Evolutionary conservation across 2,329 filamentous ascomycete species (phyloP).

Genomic region (Botryosphaeria dothidea): DNA sequence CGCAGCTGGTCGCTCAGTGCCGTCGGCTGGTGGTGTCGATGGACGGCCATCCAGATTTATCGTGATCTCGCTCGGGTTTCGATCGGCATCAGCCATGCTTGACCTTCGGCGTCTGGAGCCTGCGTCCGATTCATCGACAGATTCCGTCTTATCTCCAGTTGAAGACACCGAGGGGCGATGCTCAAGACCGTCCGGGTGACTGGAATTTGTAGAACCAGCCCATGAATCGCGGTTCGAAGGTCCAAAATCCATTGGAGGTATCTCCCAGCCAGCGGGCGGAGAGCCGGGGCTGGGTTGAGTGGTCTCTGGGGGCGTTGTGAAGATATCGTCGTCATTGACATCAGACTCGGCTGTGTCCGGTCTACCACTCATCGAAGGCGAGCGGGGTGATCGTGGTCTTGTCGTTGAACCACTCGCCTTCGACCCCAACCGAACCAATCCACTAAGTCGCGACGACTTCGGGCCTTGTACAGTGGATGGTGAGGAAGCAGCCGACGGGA

Average conservation of each 20-base stretch:
- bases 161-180: conserved; percentile 33
- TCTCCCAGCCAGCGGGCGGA: conserved; percentile 30
- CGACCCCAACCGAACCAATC: conserved; percentile 36
- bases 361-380: conserved; percentile 31
- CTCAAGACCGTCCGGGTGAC: conserved; percentile 29
- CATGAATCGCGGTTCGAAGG: conserved; percentile 22
- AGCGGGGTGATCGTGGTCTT: conserved; percentile 32
- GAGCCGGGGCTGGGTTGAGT: conserved; percentile 38
- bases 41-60: conserved; percentile 19
- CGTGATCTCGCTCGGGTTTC: not conserved
- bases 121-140: conserved; percentile 34
- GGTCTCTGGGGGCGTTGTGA: conserved; percentile 48
- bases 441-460: conserved; percentile 30
- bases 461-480: not conserved
- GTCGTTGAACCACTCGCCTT: conserved; percentile 34
- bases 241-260: conserved; percentile 36
- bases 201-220: conserved; percentile 17
- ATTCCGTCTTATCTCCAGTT: conserved; percentile 28
- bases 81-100: conserved; percentile 5
- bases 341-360: conserved; percentile 8
- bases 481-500: conserved; percentile 5
- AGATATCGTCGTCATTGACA: conserved; percentile 41
- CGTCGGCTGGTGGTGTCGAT: conserved; percentile 30
- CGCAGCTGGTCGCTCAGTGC: conserved; percentile 24
- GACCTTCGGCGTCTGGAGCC: conserved; percentile 34